phyloP scores from a whole-genome alignment of 2,329 filamentous ascomycete genomes.

The Apiospora kogelbergensis region DNA sequence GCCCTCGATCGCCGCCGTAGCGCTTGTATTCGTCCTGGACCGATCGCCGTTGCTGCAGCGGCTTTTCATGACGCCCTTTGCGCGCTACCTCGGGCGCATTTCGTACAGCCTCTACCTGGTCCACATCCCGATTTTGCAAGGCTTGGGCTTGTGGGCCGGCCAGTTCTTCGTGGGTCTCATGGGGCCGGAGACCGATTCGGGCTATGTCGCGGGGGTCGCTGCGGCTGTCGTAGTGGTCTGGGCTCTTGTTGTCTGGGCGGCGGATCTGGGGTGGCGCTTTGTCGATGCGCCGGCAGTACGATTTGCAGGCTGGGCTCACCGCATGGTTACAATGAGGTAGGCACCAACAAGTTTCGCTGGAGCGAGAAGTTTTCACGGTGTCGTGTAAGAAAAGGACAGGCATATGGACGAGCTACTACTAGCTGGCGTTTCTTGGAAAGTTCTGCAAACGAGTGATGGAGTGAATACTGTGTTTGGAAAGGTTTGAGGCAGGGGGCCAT shows the following conservation, averaged over 20 bases:
- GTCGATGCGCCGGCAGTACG: constrained; percentile 22
- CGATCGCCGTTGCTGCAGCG: constrained; percentile 22
- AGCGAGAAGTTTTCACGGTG: background rate
- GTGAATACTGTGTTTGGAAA: background rate
- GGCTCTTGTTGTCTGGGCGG: constrained; percentile 21
- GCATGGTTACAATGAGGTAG: background rate
- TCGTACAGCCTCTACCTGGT: constrained; percentile 30
- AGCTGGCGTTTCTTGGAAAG: background rate
- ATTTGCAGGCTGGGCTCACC: constrained; percentile 21
- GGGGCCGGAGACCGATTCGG: constrained; percentile 15
- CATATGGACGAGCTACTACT: background rate
- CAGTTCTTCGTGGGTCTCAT: constrained; percentile 16
- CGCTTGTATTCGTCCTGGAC: constrained; percentile 26
- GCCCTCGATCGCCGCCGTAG: constrained; percentile 25
- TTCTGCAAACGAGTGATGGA: background rate
- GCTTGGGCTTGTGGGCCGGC: constrained; percentile 20
- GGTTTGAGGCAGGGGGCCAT: background rate
- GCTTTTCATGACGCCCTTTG: constrained; percentile 27
- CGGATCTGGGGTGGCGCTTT: constrained; percentile 23
- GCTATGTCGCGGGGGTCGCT: constrained; percentile 18
- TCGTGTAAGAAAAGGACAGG: background rate
- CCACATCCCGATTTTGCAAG: constrained; percentile 26
- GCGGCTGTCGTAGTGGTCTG: constrained; percentile 17
- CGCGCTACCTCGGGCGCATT: constrained; percentile 29
- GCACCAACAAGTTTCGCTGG: too few species aligned